phyloP scores from a whole-genome alignment of 768 basidiomycete species.

The Hypsizygus marmoreus region DNA sequence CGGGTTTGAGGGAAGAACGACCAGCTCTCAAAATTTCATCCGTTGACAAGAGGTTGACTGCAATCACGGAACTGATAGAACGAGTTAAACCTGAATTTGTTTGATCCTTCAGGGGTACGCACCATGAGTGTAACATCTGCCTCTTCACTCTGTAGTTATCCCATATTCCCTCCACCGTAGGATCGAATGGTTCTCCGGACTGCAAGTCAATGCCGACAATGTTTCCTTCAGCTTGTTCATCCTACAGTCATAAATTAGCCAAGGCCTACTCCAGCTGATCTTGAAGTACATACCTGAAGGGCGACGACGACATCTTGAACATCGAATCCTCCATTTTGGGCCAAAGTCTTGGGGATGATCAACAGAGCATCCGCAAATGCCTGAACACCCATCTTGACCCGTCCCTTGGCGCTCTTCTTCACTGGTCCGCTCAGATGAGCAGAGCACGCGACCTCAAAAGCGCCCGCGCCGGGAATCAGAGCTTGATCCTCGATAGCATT shows the following conservation, averaged over 20 bases:
- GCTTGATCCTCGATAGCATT: slow-evolving; percentile 91
- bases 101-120: no score
- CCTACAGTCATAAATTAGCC: slow-evolving; percentile 33
- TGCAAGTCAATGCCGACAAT: slow-evolving; percentile 88
- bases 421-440: slow-evolving; percentile 76
- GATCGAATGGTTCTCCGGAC: slow-evolving; percentile 95
- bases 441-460: slow-evolving; percentile 93
- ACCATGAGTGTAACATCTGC: slow-evolving; percentile 98
- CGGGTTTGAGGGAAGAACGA: slow-evolving; percentile 83
- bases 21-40: slow-evolving; percentile 95
- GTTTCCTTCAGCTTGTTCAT: slow-evolving; percentile 94
- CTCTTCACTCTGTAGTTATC: slow-evolving; percentile 99
- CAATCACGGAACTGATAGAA: slow-evolving; percentile 78
- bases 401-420: slow-evolving; percentile 88
- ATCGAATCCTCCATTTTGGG: slow-evolving; percentile 94
- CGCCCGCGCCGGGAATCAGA: slow-evolving; percentile 94
- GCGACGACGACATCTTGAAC: slow-evolving; percentile 94
- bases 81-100: slow-evolving; percentile 26
- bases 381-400: slow-evolving; percentile 96
- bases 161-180: slow-evolving; percentile 95
- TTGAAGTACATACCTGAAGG: slow-evolving; percentile 61
- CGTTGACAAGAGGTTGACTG: slow-evolving; percentile 90
- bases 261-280: background rate
- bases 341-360: slow-evolving; percentile 95
- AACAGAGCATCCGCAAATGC: slow-evolving; percentile 95